Conservation (phyloP, 2,329 filamentous ascomycete species). For the Pseudocercospora fijiensis region DNA sequence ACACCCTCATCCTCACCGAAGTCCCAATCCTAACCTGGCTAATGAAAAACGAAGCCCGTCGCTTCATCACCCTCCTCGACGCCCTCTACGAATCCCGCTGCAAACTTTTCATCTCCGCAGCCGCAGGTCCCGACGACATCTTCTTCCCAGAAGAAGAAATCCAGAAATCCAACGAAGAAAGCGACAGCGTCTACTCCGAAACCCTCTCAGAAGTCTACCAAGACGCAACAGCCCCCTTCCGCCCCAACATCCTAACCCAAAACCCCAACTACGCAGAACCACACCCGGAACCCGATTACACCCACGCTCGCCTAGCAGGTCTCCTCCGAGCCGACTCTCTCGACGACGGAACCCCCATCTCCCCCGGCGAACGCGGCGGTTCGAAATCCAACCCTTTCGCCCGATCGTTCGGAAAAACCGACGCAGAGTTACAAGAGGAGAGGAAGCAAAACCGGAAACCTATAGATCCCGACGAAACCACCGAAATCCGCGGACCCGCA, state of each 20-base stretch:
- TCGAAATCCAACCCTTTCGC: constrained; percentile 37
- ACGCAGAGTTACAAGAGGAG: constrained; percentile 38
- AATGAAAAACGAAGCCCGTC: constrained; percentile 76
- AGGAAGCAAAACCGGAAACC: no score
- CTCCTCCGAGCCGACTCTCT: constrained; percentile 46
- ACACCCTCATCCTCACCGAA: constrained; percentile 71
- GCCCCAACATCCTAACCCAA: constrained; percentile 73
- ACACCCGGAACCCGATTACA: constrained; percentile 38
- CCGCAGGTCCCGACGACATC: constrained; percentile 66
- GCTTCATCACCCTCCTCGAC: constrained; percentile 69
- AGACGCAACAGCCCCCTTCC: constrained; percentile 72
- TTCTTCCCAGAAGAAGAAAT: constrained; percentile 68
- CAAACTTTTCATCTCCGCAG: constrained; percentile 68
- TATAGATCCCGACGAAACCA: constrained; percentile 37
- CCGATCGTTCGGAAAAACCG: constrained; percentile 36
- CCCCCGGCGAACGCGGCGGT: constrained; percentile 25
- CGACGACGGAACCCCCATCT: constrained; percentile 41
- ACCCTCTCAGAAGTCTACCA: constrained; percentile 74
- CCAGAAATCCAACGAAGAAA: constrained; percentile 24
- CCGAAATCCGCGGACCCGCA: no score
- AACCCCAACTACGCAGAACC: constrained; percentile 40
- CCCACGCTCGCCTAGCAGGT: constrained; percentile 39
- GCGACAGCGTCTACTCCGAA: constrained; percentile 58
- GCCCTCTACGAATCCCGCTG: constrained; percentile 80
- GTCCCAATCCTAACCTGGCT: constrained; percentile 66